phyloP scores from a whole-genome alignment of 2,329 filamentous ascomycete species.

The Chaetomium strumarium region DNA sequence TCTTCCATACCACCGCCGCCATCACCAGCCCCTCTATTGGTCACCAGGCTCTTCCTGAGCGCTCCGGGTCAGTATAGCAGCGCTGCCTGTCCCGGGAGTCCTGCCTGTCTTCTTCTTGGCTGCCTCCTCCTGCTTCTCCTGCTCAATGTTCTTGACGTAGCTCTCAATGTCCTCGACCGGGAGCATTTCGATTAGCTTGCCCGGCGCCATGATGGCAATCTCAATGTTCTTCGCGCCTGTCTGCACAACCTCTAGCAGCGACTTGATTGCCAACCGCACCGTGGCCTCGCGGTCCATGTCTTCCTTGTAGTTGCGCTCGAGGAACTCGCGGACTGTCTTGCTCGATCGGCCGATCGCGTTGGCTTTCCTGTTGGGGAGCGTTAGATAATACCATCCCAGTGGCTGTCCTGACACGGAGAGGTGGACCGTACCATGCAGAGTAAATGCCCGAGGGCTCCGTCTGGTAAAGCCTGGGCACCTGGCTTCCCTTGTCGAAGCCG shows the following conservation, averaged over 20 bases:
- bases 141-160: slow-evolving; percentile 98
- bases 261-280: slow-evolving; percentile 96
- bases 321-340: slow-evolving; percentile 98
- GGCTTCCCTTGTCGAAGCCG: slow-evolving; percentile 93
- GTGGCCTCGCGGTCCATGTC: slow-evolving; percentile 95
- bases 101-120: slow-evolving; percentile 90
- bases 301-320: slow-evolving; percentile 98
- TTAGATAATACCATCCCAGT: background rate
- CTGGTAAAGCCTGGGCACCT: slow-evolving; percentile 86
- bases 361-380: slow-evolving; percentile 68
- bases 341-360: slow-evolving; percentile 97
- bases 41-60: slow-evolving; percentile 30
- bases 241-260: slow-evolving; percentile 93
- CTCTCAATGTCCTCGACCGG: slow-evolving; percentile 93
- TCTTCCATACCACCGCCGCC: background rate
- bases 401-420: no score
- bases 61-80: slow-evolving; percentile 67
- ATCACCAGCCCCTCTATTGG: slow-evolving; percentile 8
- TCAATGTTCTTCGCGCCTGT: slow-evolving; percentile 99
- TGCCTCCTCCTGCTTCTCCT: slow-evolving; percentile 98
- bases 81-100: slow-evolving; percentile 61
- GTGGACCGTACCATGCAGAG: slow-evolving; percentile 77
- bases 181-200: slow-evolving; percentile 86
- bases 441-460: slow-evolving; percentile 99
- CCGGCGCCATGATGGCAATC: slow-evolving; percentile 95